Evolutionary conservation across 306 rosid species (phyloP), one percentile per base, ranked within the genome.

Genomic region (Acacia acuminata): DNA sequence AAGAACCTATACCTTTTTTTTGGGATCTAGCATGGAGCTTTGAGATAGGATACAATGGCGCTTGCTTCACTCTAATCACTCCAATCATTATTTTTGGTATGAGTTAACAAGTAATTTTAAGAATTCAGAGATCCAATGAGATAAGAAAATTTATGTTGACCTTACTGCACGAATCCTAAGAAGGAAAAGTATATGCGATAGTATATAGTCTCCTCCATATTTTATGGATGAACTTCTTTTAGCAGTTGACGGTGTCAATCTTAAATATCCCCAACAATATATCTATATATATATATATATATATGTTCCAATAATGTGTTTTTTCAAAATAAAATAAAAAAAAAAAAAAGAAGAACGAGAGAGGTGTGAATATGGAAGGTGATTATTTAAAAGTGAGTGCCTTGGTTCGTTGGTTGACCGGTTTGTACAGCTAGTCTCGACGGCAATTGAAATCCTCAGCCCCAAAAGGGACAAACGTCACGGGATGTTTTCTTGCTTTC

Each of bases 401-500:
- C 17, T 0, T 50, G 55, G 55, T 50, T 50, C 2, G 55, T 13
- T 4, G 55, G 55, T 50, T 50, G 55, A 43, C 47, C 2, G 12
- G 12, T 10, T 43, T 10, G 47, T 15, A 50, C 6, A 15, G 20
- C 8, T 13, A 19, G 10, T 11, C 56, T 51, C 56, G 56, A 16
- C 56, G 20, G 58, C 58, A 51, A 51, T 16, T 17, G 53, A 48
- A 14, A 48, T 53, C 22, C 61, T 53, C 20, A 50, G 13, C 17
- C 22, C n/a, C 3, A 3, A 8, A 10, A 10, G 1, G 1, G 3
- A 0, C 32, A 53, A 24, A 10, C 66, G 16, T 9, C 34, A 10
- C 7, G 63, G 85, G 50, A 80, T 82, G 84, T 67, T 67, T 72
- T 56, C 53, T 73, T 34, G 8, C 34, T 77, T 22, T 71, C 13